Evolutionary conservation across 2,329 filamentous ascomycete genomes (phyloP).

Genomic region (Xylaria sp.): DNA sequence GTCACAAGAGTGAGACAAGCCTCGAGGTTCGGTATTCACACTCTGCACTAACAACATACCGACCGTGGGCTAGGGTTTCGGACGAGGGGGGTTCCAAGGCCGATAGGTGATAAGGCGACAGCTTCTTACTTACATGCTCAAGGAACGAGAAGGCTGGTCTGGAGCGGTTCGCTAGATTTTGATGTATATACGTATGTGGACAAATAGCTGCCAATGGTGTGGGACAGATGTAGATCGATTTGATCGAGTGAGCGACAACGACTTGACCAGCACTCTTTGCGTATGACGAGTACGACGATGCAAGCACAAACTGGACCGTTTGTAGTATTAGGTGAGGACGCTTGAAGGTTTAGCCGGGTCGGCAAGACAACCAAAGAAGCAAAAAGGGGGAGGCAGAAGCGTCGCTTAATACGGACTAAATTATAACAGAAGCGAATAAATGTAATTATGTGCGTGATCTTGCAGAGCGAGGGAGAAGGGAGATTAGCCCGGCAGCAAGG

Average conservation of each 20-base stretch:
- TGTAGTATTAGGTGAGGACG: slow-evolving; percentile 32
- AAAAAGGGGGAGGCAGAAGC: slow-evolving; percentile 28
- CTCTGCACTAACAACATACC: slow-evolving; percentile 15
- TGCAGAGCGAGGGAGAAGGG: slow-evolving; percentile 24
- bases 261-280: slow-evolving; percentile 1
- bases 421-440: slow-evolving; percentile 23
- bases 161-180: slow-evolving; percentile 31
- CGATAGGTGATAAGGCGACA: slow-evolving; percentile 25
- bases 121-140: slow-evolving; percentile 42
- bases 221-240: slow-evolving; percentile 16
- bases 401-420: slow-evolving; percentile 23
- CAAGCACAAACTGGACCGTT: slow-evolving; percentile 25
- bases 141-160: slow-evolving; percentile 30
- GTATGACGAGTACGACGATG: slow-evolving; percentile 16
- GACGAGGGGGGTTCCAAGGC: slow-evolving; percentile 14
- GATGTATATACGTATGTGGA: slow-evolving; percentile 25
- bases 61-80: slow-evolving; percentile 21
- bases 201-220: slow-evolving; percentile 15
- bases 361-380: slow-evolving; percentile 32
- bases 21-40: slow-evolving; percentile 15
- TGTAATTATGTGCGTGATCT: slow-evolving; percentile 30
- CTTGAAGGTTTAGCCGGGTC: slow-evolving; percentile 27
- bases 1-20: slow-evolving; percentile 28
- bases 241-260: slow-evolving; percentile 1
- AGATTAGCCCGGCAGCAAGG: slow-evolving; percentile 27